phyloP scores from a whole-genome alignment of 2,329 filamentous ascomycete species.

The Aureobasidium musti region DNA sequence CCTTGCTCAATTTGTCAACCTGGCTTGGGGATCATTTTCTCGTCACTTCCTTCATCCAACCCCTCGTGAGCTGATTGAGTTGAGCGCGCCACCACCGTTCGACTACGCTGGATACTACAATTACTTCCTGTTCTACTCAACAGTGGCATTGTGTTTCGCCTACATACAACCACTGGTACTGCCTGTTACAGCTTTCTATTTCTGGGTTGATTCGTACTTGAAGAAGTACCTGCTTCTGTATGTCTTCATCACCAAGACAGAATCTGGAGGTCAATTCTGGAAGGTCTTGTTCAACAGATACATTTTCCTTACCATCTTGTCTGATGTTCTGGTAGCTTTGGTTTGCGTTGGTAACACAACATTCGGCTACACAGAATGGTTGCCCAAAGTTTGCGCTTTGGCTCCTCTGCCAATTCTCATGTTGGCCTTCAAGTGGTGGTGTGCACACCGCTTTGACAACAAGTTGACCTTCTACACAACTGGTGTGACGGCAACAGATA shows the following conservation, averaged over 20 bases:
- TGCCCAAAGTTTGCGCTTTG: slow-evolving; percentile 67
- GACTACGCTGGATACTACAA: slow-evolving; percentile 98
- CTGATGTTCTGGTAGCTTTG: slow-evolving; percentile 76
- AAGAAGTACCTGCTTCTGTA: slow-evolving; percentile 94
- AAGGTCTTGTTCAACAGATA: slow-evolving; percentile 89
- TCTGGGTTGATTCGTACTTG: slow-evolving; percentile 79
- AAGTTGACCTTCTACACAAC: slow-evolving; percentile 80
- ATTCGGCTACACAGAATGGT: slow-evolving; percentile 49
- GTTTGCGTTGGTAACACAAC: slow-evolving; percentile 68
- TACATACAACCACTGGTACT: slow-evolving; percentile 85
- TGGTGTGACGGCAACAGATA: slow-evolving; percentile 55
- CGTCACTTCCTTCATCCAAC: slow-evolving; percentile 85
- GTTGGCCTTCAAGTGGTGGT: slow-evolving; percentile 84
- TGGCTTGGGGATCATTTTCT: slow-evolving; percentile 81
- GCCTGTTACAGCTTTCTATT: slow-evolving; percentile 85
- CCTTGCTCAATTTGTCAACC: slow-evolving; percentile 80
- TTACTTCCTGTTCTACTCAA: slow-evolving; percentile 93
- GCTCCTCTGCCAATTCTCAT: slow-evolving; percentile 74
- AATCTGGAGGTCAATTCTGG: slow-evolving; percentile 94
- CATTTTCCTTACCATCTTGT: slow-evolving; percentile 75
- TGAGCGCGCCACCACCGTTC: slow-evolving; percentile 88
- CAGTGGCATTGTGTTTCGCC: slow-evolving; percentile 81
- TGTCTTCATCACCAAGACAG: slow-evolving; percentile 94
- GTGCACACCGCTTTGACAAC: slow-evolving; percentile 71
- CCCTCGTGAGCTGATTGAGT: slow-evolving; percentile 85